Evolutionary conservation across 306 rosid genomes (phyloP).

Genomic region (Macrotyloma uniflorum): DNA sequence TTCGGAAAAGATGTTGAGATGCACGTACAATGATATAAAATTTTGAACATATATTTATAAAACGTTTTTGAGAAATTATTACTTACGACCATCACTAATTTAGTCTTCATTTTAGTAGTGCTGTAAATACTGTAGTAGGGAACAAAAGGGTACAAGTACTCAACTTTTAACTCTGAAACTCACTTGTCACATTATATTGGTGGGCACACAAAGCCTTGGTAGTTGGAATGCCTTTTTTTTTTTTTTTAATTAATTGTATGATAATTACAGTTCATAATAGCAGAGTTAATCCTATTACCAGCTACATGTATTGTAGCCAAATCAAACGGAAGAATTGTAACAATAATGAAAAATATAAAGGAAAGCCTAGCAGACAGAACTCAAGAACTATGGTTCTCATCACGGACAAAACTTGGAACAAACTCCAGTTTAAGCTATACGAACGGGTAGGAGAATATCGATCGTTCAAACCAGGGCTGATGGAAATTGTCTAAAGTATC

Average conservation of each 20-base stretch:
- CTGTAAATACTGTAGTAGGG: neutral
- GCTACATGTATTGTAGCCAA: neutral
- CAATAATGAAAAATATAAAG: neutral
- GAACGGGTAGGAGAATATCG: neutral
- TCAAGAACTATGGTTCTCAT: constrained; percentile 8
- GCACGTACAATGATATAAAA: too few species aligned
- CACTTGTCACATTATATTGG: neutral
- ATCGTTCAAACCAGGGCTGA: constrained; percentile 22
- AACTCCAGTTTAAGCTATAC: constrained; percentile 9
- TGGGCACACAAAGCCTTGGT: neutral
- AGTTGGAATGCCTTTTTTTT: neutral
- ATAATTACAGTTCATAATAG: neutral
- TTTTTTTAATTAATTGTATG: neutral
- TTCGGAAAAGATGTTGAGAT: neutral
- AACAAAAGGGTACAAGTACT: neutral
- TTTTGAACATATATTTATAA: neutral
- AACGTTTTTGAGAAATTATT: too few species aligned
- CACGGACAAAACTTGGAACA: constrained; percentile 14
- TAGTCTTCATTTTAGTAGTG: neutral
- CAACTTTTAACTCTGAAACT: neutral
- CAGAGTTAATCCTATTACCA: neutral
- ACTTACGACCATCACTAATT: neutral
- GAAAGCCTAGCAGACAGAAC: neutral
- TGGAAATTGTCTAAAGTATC: neutral
- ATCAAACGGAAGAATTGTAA: neutral